phyloP scores from a whole-genome alignment of 164 flowering plant species.

The Stephania yunnanensis region DNA sequence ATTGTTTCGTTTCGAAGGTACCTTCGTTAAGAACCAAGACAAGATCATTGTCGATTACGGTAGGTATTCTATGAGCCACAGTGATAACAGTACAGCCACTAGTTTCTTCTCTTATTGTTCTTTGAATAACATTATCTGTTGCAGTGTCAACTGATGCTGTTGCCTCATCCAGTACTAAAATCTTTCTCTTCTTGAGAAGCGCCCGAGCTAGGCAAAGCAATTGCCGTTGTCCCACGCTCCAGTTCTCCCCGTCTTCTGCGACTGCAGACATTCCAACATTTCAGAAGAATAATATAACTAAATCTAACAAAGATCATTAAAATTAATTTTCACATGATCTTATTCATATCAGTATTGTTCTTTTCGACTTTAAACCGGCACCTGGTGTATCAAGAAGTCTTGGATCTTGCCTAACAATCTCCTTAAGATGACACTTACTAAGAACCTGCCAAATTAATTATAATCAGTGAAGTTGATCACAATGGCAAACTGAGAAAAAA shows the following conservation, averaged over 20 bases:
- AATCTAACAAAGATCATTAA: neutral
- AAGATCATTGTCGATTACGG: constrained; percentile 69
- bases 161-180: constrained; percentile 81
- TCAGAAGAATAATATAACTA: neutral
- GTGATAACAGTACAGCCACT: constrained; percentile 63
- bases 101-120: constrained; percentile 66
- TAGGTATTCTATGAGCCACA: constrained; percentile 79
- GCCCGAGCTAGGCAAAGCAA: constrained; percentile 79
- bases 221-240: constrained; percentile 89
- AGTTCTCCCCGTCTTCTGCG: constrained; percentile 80
- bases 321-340: neutral
- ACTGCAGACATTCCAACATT: constrained; percentile 33
- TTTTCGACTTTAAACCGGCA: constrained; percentile 13
- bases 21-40: constrained; percentile 82
- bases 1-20: constrained; percentile 12
- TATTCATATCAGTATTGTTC: neutral
- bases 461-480: constrained; percentile 4
- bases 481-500: neutral
- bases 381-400: constrained; percentile 72
- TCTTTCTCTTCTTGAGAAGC: constrained; percentile 53
- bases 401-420: constrained; percentile 44
- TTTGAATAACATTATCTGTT: constrained; percentile 69
- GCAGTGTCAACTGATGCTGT: constrained; percentile 84
- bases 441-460: constrained; percentile 35
- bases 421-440: constrained; percentile 47